Base-by-base conservation (phyloP, 2,329 filamentous ascomycete genomes). In the Thielaviopsis punctulata region DNA sequence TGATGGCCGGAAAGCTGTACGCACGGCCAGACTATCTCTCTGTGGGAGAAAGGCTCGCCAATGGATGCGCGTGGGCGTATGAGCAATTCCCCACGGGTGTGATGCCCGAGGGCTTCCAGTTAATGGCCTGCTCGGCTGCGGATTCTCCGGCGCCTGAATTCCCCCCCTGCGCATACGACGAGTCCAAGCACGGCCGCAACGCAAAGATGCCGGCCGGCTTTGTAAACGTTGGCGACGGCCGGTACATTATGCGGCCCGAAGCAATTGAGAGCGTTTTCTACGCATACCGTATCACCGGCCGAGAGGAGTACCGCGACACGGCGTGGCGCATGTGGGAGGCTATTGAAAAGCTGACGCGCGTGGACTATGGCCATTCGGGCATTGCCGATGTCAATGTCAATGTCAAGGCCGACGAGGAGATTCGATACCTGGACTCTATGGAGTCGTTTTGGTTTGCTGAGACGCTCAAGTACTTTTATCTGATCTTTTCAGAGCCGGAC, bases 381-480 rank as follows among this genome's bases (percentile, higher is more conserved):
- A 68, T 76, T 10, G 56, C 64, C 45, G 71, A 73, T 39, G 70
- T 67, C 6, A 55, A 57, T 39, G 69, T 68, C 10, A 50, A 53
- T 15, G 27, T 75, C 4, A 59, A 59, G 12, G 58, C 60, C 23
- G 60, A 62, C 5, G 62, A 63, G 18, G 57, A 61, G 48, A 61
- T 64, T 1, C 56, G 68, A 44, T 64, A 66, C 54, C 62, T 65
- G 39, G 77, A 88, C 63, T 70, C 72, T 58, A 89, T 90, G 84
- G 84, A 94, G 68, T 89, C 84, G 61, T 94, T 93, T 65, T 95
- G 88, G 86, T 71, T 87, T 56, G 84, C 84, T 3, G 88, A 95
- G 72, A 95, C 87, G 41, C 69, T 95, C 59, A 95, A 94, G 70
- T 94, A 94, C 62, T 94, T 92, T 58, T 95, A 87, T 63, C 65